phyloP scores from a whole-genome alignment of 371 early-diverging fungal species.

The Actinomortierella wolfii region DNA sequence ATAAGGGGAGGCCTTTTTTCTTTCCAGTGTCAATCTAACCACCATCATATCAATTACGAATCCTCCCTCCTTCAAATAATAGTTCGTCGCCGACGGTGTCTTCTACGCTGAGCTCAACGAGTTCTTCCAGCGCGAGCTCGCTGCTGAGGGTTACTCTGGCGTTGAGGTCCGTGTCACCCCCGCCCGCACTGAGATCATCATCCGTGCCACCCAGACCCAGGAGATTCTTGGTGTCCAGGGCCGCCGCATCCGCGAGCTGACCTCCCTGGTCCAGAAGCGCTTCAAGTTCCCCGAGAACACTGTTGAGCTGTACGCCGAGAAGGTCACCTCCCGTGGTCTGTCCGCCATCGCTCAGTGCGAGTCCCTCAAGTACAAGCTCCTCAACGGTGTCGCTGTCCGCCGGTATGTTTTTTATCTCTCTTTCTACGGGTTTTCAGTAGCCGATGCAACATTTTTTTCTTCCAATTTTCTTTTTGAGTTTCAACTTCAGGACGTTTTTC shows the following conservation, averaged over 20 bases:
- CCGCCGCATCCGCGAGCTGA: constrained; percentile 98
- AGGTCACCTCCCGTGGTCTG: constrained; percentile 98
- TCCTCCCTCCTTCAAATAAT: constrained; percentile 9
- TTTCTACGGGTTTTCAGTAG: neutral
- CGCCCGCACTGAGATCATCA: constrained; percentile 98
- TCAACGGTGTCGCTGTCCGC: constrained; percentile 97
- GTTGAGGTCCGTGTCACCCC: constrained; percentile 99
- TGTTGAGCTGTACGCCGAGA: constrained; percentile 98
- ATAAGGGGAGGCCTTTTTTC: neutral
- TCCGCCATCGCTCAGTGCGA: constrained; percentile 99
- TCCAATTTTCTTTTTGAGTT: neutral
- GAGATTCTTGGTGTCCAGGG: constrained; percentile 99
- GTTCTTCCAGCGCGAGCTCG: constrained; percentile 95
- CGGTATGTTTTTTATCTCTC: constrained; percentile 49
- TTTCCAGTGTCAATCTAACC: neutral
- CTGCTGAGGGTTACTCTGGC: constrained; percentile 80
- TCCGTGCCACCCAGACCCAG: constrained; percentile 98
- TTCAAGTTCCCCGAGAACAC: constrained; percentile 98
- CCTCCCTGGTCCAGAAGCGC: constrained; percentile 98
- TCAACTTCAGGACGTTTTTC: constrained; percentile 4
- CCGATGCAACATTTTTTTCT: constrained; percentile 1
- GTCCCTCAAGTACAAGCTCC: constrained; percentile 97
- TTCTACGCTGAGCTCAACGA: constrained; percentile 99
- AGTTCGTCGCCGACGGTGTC: constrained; percentile 99
- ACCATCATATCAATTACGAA: neutral